A percentile compares a stretch with the other conserved stretches of the same genome.
phyloP scores from a whole-genome alignment of 805 yeast species.

The Starmera caribaea region DNA sequence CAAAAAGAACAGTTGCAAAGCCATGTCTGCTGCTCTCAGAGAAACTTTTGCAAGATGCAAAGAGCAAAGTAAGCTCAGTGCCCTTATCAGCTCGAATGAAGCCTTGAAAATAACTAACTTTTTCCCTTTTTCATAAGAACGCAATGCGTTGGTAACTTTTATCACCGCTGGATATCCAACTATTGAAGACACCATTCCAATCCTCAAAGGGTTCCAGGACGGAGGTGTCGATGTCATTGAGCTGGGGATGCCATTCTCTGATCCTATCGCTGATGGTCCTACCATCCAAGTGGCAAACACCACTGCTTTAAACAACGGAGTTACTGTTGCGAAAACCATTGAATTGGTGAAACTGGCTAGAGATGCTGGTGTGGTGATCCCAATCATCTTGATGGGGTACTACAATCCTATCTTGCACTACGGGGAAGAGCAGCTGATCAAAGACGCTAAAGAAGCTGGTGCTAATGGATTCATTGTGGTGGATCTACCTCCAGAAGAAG shows the following conservation, averaged over 20 bases:
- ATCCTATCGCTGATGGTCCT: conserved; percentile 98
- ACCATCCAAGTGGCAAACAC: conserved; percentile 87
- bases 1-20: not conserved
- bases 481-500: conserved; percentile 98
- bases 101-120: not conserved
- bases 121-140: conserved; percentile 23
- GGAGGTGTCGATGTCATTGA: conserved; percentile 96
- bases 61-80: conserved; percentile 26
- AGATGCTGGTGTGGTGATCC: conserved; percentile 73
- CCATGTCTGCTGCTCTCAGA: conserved; percentile 44
- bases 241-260: conserved; percentile 93
- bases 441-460: conserved; percentile 78
- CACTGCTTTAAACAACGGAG: conserved; percentile 74
- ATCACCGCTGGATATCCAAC: conserved; percentile 93
- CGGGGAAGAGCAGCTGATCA: conserved; percentile 79
- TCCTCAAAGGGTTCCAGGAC: conserved; percentile 78
- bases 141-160: conserved; percentile 86
- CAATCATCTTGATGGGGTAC: conserved; percentile 94
- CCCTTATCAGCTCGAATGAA: not conserved
- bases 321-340: conserved; percentile 59
- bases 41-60: conserved; percentile 55
- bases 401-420: conserved; percentile 87
- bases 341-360: conserved; percentile 73
- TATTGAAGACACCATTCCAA: conserved; percentile 77
- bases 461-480: conserved; percentile 93